Evolutionary conservation across 495 filamentous ascomycete genomes (phyloP).

Genomic region (Penicillium argentinense): DNA sequence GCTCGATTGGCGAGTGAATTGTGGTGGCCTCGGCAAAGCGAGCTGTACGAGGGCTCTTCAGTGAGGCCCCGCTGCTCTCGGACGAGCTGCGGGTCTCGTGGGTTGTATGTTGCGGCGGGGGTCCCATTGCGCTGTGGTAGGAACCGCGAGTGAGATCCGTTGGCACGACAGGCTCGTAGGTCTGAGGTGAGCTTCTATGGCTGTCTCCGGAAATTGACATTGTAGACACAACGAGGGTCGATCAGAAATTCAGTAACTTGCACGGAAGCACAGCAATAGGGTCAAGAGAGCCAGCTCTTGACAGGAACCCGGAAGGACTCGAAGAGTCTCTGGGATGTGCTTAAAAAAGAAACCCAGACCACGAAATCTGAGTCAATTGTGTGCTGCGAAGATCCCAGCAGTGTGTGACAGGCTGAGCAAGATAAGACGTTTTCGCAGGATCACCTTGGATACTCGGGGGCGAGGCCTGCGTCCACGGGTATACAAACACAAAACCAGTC

Average conservation of each 20-base stretch:
- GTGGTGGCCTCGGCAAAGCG: conserved; percentile 90
- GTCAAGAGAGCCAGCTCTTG: conserved; percentile 44
- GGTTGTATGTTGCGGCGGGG: conserved; percentile 20
- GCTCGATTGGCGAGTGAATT: conserved; percentile 79
- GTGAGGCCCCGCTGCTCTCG: conserved; percentile 56
- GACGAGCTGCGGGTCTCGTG: conserved; percentile 32
- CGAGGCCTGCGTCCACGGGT: conserved; percentile 38
- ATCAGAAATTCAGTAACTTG: no score
- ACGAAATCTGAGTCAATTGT: conserved; percentile 12
- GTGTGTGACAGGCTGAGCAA: conserved; percentile 23
- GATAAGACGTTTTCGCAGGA: conserved; percentile 16
- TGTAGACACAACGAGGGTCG: conserved; percentile 10
- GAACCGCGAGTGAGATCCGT: conserved; percentile 33
- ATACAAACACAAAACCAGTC: conserved; percentile 21
- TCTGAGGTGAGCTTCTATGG: conserved; percentile 29
- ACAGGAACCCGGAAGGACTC: conserved; percentile 4
- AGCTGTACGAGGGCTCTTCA: conserved; percentile 77
- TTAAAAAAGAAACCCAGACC: background rate
- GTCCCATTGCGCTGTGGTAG: conserved; percentile 34
- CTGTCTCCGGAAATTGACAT: conserved; percentile 33
- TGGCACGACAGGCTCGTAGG: conserved; percentile 35
- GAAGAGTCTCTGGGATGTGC: background rate
- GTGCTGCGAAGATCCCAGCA: conserved; percentile 12
- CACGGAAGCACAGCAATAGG: no score
- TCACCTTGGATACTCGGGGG: conserved; percentile 28